Percentiles rank a stretch among this genome's conserved stretches.
Conservation (phyloP, 805 yeast genomes). For the Kluyveromyces nonfermentans region DNA sequence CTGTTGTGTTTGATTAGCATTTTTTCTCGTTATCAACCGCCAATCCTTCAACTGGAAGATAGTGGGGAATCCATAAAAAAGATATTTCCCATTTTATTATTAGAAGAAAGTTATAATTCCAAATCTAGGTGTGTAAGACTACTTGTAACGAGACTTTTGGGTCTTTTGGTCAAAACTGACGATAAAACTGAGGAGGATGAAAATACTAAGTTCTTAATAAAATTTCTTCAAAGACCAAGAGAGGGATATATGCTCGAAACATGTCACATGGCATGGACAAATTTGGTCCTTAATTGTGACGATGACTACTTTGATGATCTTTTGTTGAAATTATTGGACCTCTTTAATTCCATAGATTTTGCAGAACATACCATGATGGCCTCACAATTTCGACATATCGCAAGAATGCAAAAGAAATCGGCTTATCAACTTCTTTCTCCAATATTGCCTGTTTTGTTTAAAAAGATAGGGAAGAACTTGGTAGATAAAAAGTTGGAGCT, state of each 20-base stretch:
- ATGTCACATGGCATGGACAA: constrained; percentile 52
- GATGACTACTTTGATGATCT: constrained; percentile 64
- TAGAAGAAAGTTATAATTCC: constrained; percentile 33
- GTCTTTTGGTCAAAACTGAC: constrained; percentile 36
- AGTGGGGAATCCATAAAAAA: constrained; percentile 11
- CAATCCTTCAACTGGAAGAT: constrained; percentile 19
- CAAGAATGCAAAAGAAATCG: constrained; percentile 46
- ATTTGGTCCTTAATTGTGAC: constrained; percentile 47
- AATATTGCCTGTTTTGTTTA: constrained; percentile 62
- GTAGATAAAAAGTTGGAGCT: constrained; percentile 44
- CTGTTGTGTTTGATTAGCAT: constrained; percentile 39
- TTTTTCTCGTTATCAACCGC: constrained; percentile 45
- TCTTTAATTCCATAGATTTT: constrained; percentile 53
- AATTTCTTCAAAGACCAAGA: constrained; percentile 32
- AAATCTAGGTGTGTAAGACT: constrained; percentile 48
- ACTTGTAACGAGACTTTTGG: constrained; percentile 42
- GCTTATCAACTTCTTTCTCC: constrained; percentile 79
- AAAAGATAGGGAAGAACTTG: constrained; percentile 48
- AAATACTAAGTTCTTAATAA: constrained; percentile 38
- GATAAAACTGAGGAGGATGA: constrained; percentile 33
- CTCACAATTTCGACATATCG: constrained; percentile 49
- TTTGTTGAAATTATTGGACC: constrained; percentile 54
- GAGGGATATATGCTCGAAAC: constrained; percentile 45
- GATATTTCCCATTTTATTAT: constrained; percentile 29
- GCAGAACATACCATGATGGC: constrained; percentile 57